Base-by-base conservation (phyloP, 805 yeast species). In the Candida methanosorbosa region DNA sequence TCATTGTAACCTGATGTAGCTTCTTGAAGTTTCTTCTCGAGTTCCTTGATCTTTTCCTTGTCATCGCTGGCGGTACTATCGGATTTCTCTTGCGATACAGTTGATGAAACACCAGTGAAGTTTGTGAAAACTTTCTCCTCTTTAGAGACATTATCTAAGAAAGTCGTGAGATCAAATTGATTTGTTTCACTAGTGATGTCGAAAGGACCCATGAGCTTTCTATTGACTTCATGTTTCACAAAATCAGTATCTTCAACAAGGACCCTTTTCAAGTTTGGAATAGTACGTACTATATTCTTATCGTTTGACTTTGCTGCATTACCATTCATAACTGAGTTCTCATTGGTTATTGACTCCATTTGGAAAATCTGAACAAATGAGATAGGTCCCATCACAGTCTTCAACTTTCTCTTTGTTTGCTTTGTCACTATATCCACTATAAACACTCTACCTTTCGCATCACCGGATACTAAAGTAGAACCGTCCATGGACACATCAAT, bases 401-500 rank as follows among this genome's bases (percentile, higher is more conserved):
- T 70, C 41, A 78, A 61, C n/a, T 72, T 68, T 49, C 73, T 77
- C 19, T 74, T 61, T 14, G 77, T 74, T 55, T 82, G 92, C 48
- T 72, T 78, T 1, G 90, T 76, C 13, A 66, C 70, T 5, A 78
- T 64, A 54, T 90, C 97, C 45, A 79, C 70, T 1, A 78, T 66
- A 27, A 71, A 70, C 2, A 84, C 73, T 20, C 71, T 65, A 1
- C 97, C 97, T n/a, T 45, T 49, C 0, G 68, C 54, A 50, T 84
- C 94, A 24, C 96, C 97, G 5, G 86, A 72, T 3, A 81, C 61
- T 5, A 88, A 48, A 25, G 63, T 54, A 14, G 88, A 74, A 4
- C 90, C 95, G 51, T 88, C 97, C 49, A 81, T 60, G 5, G 87
- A 75, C 3, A 83, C 56, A 2, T 61, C 64, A 34, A 87, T 43